Evolutionary conservation across 2,329 filamentous ascomycete genomes (phyloP), one percentile per base, ranked within the genome.

Genomic region (Botrytis tulipae): DNA sequence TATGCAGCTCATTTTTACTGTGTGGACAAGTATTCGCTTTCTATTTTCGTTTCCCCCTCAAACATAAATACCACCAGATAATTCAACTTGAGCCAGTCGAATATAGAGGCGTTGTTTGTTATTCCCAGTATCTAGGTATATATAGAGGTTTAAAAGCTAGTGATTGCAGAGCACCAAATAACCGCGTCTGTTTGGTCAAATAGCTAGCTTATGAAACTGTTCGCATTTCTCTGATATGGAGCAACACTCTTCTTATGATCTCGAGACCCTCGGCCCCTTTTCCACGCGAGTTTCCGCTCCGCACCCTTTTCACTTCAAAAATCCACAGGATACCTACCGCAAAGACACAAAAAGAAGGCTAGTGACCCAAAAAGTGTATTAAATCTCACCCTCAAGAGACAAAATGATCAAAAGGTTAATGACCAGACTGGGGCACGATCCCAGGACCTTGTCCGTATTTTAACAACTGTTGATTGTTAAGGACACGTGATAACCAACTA

Each of bases 381-480:
- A 54, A 8, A 54, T 18, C 16, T 54, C 14, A 54, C 6, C 35
- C 25, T n/a, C 22, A 4, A 25, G 12, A 18, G 22, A 18, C 1
- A 14, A 40, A 40, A 4, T 4, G 1, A 61, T 1, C 22, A 25
- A 61, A n/a, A n/a, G 1, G 1, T 0, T 16, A 16, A 8, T 61
- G 35, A 61, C 59, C 59, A 61, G 59, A 61, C 59, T 61, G 59
- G 59, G 59, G 59, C 59, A 61, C 59, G 59, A 61, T 61, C 59
- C 59, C 59, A 61, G 59, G 59, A 61, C 59, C 59, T 61, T 61
- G 59, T 61, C 59, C 59, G 59, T n/a, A 61, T n/a, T 61, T n/a
- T 18, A 40, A 40, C 59, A n/a, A n/a, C 14, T 59, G 29, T 35
- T 35, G 1, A n/a, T 61, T 61, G 59, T 61, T 61, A 61, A 61